A percentile compares a stretch with the other conserved stretches of the same genome.
These are phyloP conservation scores for Colletotrichum sp. DNA, from an alignment of 2,329 filamentous ascomycete species.

Conservation along the genomic window DNA sequence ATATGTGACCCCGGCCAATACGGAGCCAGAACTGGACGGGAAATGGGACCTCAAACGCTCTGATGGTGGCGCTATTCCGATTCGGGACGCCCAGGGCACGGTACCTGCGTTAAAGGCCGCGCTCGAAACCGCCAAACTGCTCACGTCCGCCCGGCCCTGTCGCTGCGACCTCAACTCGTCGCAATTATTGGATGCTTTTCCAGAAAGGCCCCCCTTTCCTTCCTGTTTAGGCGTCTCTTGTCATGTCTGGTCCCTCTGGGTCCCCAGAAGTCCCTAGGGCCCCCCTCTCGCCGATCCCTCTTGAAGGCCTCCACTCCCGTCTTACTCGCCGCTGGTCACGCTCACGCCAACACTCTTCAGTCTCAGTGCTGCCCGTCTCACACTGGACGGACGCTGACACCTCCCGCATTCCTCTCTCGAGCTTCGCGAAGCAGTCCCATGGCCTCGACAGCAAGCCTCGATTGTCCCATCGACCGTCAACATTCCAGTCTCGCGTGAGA, in stretches of 20 bases:
- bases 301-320: slow-evolving; percentile 18
- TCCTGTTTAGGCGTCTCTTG: neutral
- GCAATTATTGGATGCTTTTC: slow-evolving; percentile 1
- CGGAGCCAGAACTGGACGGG: neutral
- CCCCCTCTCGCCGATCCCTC: slow-evolving; percentile 11
- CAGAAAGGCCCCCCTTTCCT: neutral
- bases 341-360: neutral
- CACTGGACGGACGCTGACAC: neutral
- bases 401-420: neutral
- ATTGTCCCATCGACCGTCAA: neutral
- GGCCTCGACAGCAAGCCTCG: neutral
- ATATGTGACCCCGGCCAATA: slow-evolving; percentile 5
- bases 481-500: neutral
- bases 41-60: slow-evolving; percentile 19
- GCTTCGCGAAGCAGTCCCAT: slow-evolving; percentile 11
- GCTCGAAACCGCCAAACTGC: slow-evolving; percentile 19
- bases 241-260: neutral
- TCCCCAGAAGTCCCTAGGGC: neutral
- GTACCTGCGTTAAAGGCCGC: slow-evolving; percentile 17
- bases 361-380: neutral
- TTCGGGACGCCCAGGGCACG: neutral
- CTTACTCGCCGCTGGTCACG: neutral
- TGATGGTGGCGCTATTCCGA: slow-evolving; percentile 3
- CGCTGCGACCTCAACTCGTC: neutral
- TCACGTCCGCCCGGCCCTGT: neutral